Base-by-base conservation (phyloP, 768 basidiomycete genomes). In the Suillus ampliporus region DNA sequence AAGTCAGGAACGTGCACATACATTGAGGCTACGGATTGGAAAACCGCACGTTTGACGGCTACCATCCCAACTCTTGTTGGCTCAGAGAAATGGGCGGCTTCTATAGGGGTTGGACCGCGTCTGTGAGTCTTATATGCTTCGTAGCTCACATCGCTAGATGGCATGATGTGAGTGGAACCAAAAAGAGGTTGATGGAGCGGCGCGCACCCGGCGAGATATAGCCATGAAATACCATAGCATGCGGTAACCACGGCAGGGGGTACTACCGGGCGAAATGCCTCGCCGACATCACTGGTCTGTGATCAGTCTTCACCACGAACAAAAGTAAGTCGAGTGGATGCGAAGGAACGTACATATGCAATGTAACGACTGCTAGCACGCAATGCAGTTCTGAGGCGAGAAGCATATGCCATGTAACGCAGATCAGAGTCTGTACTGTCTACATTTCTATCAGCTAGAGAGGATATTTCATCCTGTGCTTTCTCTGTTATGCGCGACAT, bases 11-110 rank as follows among this genome's bases (percentile, higher is more conserved):
- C 67, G 50, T 61, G 61, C 52, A 78, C 87, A 53, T 72, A 90
- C 91, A 94, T 92, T 44, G 90, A 92, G 11, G 92, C 91, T 34
- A 92, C 80, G 15, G 89, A 89, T 75, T 94, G 92, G 75, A 94
- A 94, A 5, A 86, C 82, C 1, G 90, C 89, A 61, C 92, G 85
- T 74, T 93, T 89, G 53, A 87, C 86, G 17, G 89, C 90, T n/a
- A 85, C 79, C 68, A 92, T 79, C n/a, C 82, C 82, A 17, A 92
- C 69, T 37, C 91, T 83, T 40, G 86, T 86, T 5, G 86, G 82
- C 72, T 92, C 90, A 11, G 90, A 87, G 69, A 90, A 87, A 74
- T 87, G 79, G 15, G 82, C 84, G 23, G 89, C 87, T 73, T 93
- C 89, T 47, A 87, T 72, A 1, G 87, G 80, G 15, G 85, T 81